Evolutionary conservation across 140 eudicot species (phyloP), one percentile per base, ranked within the genome.

Genomic region (Flaveria floridana): DNA sequence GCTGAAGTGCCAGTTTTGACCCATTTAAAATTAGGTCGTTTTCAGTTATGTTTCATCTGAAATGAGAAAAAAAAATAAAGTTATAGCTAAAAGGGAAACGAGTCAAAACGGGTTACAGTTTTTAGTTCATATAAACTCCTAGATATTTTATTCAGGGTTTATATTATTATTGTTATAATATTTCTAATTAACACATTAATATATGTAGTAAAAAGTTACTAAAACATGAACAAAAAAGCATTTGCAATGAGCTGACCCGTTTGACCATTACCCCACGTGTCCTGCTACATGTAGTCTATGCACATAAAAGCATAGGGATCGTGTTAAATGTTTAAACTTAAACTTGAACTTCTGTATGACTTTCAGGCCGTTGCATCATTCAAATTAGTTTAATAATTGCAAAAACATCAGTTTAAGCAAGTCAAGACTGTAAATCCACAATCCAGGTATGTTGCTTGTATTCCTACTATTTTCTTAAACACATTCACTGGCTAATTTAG

Each of bases 321-420:
- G 19, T 26, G 58, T 64, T 51, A 18, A 64, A 52, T 64, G 73
- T 25, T 65, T 14, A 3, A 78, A 66, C 21, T 47, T 30, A 26
- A 2, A 21, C 4, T 14, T 7, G 12, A 57, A 44, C 28, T 4
- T 28, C 3, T 16, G 65, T 73, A 3, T 30, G 48, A 62, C 65
- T 56, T 88, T 81, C 92, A 94, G 99, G 99, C 90, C 46, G 89
- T 94, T 78, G 83, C 88, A 61, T 90, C 99, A 37, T 94, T 90
- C 91, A 85, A 84, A 65, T 79, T 93, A 25, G 78, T 68, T 56
- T 84, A 78, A 87, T 21, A 41, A 20, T 39, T 69, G 68, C 69
- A 20, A 70, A 20, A 70, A 66, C 65, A 65, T 41, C 63, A 12
- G 20, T 65, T 55, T 30, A 79, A 30, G 59, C 76, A 74, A 47